Evolutionary conservation across 2,329 filamentous ascomycete species (phyloP), one percentile per base, ranked within the genome.

Genomic region (Acrodontium crateriforme): DNA sequence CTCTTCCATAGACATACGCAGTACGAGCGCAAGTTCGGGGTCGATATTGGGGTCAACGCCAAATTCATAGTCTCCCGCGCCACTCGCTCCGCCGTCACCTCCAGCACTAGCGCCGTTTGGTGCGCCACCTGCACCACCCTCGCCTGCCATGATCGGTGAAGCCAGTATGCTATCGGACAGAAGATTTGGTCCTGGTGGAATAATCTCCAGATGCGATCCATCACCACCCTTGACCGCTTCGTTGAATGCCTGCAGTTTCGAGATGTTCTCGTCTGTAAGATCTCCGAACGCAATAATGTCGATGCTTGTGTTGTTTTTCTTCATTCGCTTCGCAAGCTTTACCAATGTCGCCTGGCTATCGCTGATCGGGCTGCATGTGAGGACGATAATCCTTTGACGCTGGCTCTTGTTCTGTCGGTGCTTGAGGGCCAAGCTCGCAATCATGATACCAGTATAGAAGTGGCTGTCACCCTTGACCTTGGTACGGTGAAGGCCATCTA

Each of bases 371-470:
- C 84, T 93, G 69, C 89, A 98, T 39, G 85, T 78, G 57, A 98
- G 94, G 36, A 91, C 84, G 58, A 98, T 79, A 66, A 98, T 92
- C 42, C 89, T 80, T 67, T 93, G 85, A 45, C 83, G 75, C 61
- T 95, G 89, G 26, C 82, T 83, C 60, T 93, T 93, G 63, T 98
- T 95, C 62, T 93, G 85, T 48, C 89, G 78, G 62, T 98, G 89
- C 63, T 95, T 95, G 47, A 98, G 70, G 21, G 89, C 89, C 47
- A 98, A 71, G 85, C 94, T 78, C 30, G 89, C 89, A 38, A 98
- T 83, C 58, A 94, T 89, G 52, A 98, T 89, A 30, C 82, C 85
- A 1, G 85, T 94, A 48, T 84, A 80, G 30, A 98, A 70, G 56
- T 95, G 82, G 38, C 80, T 74, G 29, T 73, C 75, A 37, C 91